These are phyloP conservation scores for Fraxinus latifolia DNA, from an alignment of 305 asterid genomes.

Conservation along the genomic window DNA sequence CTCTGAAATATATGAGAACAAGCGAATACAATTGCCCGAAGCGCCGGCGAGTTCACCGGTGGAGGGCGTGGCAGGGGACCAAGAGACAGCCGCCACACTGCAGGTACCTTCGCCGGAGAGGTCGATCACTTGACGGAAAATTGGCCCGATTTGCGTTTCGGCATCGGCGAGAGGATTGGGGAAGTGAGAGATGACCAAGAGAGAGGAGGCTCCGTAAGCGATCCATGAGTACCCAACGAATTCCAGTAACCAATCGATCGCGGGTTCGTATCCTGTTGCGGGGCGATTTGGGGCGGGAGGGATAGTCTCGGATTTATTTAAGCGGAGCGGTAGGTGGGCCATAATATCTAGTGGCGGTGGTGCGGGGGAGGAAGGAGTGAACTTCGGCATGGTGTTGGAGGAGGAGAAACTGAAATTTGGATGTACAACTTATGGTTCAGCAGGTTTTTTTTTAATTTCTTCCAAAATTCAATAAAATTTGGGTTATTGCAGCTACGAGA, in stretches of 20 bases:
- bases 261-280: slow-evolving; percentile 43
- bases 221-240: slow-evolving; percentile 83
- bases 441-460: neutral
- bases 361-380: slow-evolving; percentile 23
- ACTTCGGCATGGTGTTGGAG: slow-evolving; percentile 28
- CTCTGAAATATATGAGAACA: slow-evolving; percentile 47
- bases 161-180: slow-evolving; percentile 66
- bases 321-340: slow-evolving; percentile 60
- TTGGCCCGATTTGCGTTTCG: slow-evolving; percentile 60
- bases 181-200: slow-evolving; percentile 75
- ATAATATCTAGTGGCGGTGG: slow-evolving; percentile 33
- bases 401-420: slow-evolving; percentile 6
- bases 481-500: neutral
- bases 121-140: slow-evolving; percentile 72
- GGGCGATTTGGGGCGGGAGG: slow-evolving; percentile 71
- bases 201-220: slow-evolving; percentile 84
- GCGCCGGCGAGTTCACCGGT: slow-evolving; percentile 77
- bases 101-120: slow-evolving; percentile 44
- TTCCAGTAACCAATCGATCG: slow-evolving; percentile 65
- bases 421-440: neutral
- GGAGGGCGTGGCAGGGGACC: slow-evolving; percentile 82
- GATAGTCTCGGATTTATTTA: slow-evolving; percentile 56
- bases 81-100: slow-evolving; percentile 59
- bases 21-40: slow-evolving; percentile 47
- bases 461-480: neutral